Percentiles rank a stretch among this genome's conserved stretches.
These are phyloP conservation scores for Emericellopsis terricola DNA, from an alignment of 495 filamentous ascomycete genomes.

Conservation along the genomic window DNA sequence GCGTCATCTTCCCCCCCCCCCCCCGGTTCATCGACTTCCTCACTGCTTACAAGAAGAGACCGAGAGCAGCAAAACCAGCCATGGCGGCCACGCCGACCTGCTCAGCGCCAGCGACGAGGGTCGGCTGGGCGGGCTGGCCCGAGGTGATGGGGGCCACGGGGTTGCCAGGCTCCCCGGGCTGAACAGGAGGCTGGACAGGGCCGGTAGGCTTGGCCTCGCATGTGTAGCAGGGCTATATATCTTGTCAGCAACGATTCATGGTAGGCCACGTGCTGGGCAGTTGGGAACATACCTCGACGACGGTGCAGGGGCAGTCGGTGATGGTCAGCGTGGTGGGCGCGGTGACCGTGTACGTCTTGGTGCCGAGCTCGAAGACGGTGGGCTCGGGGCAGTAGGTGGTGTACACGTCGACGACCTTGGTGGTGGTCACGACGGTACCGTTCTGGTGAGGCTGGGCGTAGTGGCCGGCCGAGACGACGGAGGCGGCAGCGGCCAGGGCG, in stretches of 20 bases:
- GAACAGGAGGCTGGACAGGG: neutral
- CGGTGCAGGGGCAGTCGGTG: constrained; percentile 61
- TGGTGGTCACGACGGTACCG: constrained; percentile 36
- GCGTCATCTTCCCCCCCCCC: too few relatives aligned
- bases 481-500: neutral
- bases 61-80: too few relatives aligned
- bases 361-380: constrained; percentile 49
- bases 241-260: too few relatives aligned
- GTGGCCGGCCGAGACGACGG: neutral
- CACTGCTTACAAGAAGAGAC: too few relatives aligned
- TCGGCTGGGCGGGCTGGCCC: too few relatives aligned
- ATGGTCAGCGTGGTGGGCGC: constrained; percentile 66
- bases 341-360: constrained; percentile 62
- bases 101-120: too few relatives aligned
- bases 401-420: constrained; percentile 60
- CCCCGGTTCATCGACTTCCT: too few relatives aligned
- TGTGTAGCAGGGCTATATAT: too few relatives aligned
- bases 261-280: too few relatives aligned
- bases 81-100: too few relatives aligned
- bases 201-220: neutral
- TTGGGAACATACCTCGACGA: constrained; percentile 34
- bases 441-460: constrained; percentile 11
- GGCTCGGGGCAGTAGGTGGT: constrained; percentile 76
- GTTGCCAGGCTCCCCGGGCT: neutral
- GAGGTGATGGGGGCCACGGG: too few relatives aligned